Evolutionary conservation across 768 basidiomycete genomes (phyloP).

Genomic region (Tylopilus sp.): DNA sequence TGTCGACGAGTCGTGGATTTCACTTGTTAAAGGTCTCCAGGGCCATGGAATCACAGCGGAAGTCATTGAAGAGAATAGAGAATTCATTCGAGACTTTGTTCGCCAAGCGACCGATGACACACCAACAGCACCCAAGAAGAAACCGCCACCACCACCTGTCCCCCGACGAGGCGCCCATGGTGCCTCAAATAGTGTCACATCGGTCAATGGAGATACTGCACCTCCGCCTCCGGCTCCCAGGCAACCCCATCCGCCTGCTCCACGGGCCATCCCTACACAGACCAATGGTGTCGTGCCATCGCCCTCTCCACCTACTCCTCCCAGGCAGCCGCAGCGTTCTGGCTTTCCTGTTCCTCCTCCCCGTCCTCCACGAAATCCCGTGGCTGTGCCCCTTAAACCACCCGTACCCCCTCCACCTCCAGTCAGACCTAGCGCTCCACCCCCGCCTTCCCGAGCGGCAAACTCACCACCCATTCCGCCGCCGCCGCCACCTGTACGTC

Average conservation of each 20-base stretch:
- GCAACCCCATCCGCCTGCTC: constrained; percentile 23
- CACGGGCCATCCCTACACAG: constrained; percentile 18
- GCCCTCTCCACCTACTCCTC: constrained; percentile 33
- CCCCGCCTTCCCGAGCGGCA: constrained; percentile 5
- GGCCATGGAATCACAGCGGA: constrained; percentile 62
- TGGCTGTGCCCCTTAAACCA: constrained; percentile 24
- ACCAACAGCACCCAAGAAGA: constrained; percentile 37
- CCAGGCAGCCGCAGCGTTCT: constrained; percentile 28
- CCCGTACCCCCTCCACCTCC: constrained; percentile 31
- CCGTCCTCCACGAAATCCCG: constrained; percentile 27
- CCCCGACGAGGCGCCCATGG: constrained; percentile 30
- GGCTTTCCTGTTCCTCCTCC: constrained; percentile 12
- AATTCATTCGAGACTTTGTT: constrained; percentile 86
- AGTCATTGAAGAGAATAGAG: constrained; percentile 73
- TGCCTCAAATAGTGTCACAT: constrained; percentile 23
- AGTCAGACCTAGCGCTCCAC: constrained; percentile 19
- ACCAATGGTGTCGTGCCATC: constrained; percentile 23
- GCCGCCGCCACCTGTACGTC: constrained; percentile 25
- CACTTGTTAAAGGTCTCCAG: constrained; percentile 64
- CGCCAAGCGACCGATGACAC: constrained; percentile 40
- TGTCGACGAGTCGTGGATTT: constrained; percentile 88
- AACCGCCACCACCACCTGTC: constrained; percentile 33
- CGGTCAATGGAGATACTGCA: constrained; percentile 20
- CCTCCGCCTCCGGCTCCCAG: constrained; percentile 32
- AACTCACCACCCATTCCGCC: constrained; percentile 27